phyloP scores from a whole-genome alignment of 2,329 filamentous ascomycete genomes.

The Penicillium sp. region DNA sequence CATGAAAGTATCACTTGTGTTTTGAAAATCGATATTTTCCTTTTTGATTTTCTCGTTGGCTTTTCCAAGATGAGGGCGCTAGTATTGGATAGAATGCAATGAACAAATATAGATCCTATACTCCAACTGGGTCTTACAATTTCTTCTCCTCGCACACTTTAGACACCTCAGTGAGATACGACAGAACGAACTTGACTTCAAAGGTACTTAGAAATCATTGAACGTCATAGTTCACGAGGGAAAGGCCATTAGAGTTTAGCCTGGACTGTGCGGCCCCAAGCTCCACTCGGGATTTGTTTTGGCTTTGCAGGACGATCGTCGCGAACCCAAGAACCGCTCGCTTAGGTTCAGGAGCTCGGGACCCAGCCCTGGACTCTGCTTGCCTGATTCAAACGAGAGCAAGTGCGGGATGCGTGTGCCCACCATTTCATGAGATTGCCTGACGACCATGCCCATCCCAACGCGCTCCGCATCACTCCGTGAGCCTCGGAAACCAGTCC shows the following conservation, averaged over 20 bases:
- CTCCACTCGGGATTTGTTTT: slow-evolving; percentile 7
- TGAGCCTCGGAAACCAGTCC: slow-evolving; percentile 37
- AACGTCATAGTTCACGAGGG: neutral
- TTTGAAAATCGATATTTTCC: slow-evolving; percentile 1
- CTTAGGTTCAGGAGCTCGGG: slow-evolving; percentile 1
- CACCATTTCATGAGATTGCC: slow-evolving; percentile 1
- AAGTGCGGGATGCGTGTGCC: neutral
- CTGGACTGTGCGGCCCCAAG: neutral
- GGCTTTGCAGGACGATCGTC: slow-evolving; percentile 7
- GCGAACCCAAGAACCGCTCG: slow-evolving; percentile 2
- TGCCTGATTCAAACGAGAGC: neutral
- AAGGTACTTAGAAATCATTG: too few species aligned
- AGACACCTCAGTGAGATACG: too few species aligned
- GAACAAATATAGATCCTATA: slow-evolving; percentile 4
- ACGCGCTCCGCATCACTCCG: slow-evolving; percentile 41
- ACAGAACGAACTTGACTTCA: too few species aligned
- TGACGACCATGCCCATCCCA: slow-evolving; percentile 41
- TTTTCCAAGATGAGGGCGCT: neutral
- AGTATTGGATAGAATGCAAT: slow-evolving; percentile 2
- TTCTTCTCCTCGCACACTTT: too few species aligned
- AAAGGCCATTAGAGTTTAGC: neutral
- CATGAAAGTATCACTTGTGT: neutral
- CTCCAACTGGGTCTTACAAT: neutral
- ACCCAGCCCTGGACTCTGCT: neutral
- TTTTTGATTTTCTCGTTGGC: neutral